Evolutionary conservation across 768 basidiomycete genomes (phyloP), one percentile per base, ranked within the genome.

Genomic region (Leccinellum luteum): DNA sequence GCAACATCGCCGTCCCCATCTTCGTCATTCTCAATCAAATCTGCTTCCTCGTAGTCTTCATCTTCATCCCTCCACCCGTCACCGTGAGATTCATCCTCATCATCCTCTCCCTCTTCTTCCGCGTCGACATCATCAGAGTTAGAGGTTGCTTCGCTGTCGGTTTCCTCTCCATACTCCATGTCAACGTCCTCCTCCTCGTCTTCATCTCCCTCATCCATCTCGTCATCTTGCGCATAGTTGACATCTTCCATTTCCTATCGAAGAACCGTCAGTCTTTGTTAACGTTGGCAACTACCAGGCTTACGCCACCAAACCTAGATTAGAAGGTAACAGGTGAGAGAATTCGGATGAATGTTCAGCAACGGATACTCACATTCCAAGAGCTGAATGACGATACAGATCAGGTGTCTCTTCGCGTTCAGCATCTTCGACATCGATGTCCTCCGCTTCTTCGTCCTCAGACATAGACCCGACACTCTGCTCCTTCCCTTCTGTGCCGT

Each of bases 311-410:
- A 70, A 87, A 94, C 75, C 82, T 83, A 52, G 6, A 59, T 17
- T 31, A 28, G 30, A 35, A 10, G 32, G 43, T n/a, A 51, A 12
- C 31, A 23, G 17, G 28, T 70, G 10, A 68, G 61, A 58, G 44
- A 48, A 13, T 30, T 15, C 31, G 21, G 1, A 51, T 9, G 13
- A 25, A 43, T 59, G 48, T 50, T 25, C 14, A 59, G 51, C 19
- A 13, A 31, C 13, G 51, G 32, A 54, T 17, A 78, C 85, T 63
- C 66, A 87, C 94, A 98, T 94, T 60, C 95, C 97, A 35, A 99
- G 81, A 10, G 97, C 92, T 1, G 97, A 98, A 71, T 94, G 94
- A 47, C 95, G 88, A 74, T 98, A 98, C 19, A 98, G 76, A 73
- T 98, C 94, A 4, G 93, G 92, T 1, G 93, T 92, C 69, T 91